A percentile compares a stretch with the other conserved stretches of the same genome.
phyloP scores from a whole-genome alignment of 2,329 filamentous ascomycete genomes.

The Colletotrichum chlorophyti region DNA sequence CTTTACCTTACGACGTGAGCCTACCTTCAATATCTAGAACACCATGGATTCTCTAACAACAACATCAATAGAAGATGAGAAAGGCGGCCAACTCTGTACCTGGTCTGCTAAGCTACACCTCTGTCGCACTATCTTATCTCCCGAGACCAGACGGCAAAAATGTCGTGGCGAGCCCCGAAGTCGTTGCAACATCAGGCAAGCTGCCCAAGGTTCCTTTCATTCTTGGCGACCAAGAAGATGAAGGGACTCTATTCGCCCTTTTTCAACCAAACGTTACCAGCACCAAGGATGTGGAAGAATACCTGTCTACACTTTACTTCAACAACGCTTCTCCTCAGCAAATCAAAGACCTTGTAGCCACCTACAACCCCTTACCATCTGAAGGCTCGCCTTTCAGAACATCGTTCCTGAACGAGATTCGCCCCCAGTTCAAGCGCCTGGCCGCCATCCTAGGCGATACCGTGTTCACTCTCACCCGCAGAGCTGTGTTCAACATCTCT shows the following conservation, averaged over 20 bases:
- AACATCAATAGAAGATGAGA: slow-evolving; percentile 55
- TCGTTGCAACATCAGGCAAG: slow-evolving; percentile 50
- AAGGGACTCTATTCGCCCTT: slow-evolving; percentile 70
- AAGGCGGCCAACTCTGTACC: slow-evolving; percentile 66
- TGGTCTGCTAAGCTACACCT: slow-evolving; percentile 59
- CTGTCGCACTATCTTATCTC: slow-evolving; percentile 65
- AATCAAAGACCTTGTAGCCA: slow-evolving; percentile 55
- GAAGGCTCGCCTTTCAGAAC: slow-evolving; percentile 69
- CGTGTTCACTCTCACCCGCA: slow-evolving; percentile 52
- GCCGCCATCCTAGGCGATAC: slow-evolving; percentile 69
- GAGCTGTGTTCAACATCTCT: slow-evolving; percentile 53
- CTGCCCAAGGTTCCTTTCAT: slow-evolving; percentile 68
- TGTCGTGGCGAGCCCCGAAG: slow-evolving; percentile 60
- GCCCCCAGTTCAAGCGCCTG: slow-evolving; percentile 69
- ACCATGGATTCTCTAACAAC: slow-evolving; percentile 60
- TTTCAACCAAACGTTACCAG: slow-evolving; percentile 65
- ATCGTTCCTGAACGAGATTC: slow-evolving; percentile 62
- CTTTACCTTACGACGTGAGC: slow-evolving; percentile 60
- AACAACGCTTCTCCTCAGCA: slow-evolving; percentile 36
- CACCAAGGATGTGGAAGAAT: slow-evolving; percentile 54
- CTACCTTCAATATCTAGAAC: slow-evolving; percentile 58
- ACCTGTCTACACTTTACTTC: slow-evolving; percentile 59
- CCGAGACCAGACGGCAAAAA: slow-evolving; percentile 65
- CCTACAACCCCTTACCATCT: slow-evolving; percentile 56
- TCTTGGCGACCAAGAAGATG: slow-evolving; percentile 69